Conservation (phyloP, 306 rosid species). For the Cicer bijugum region DNA sequence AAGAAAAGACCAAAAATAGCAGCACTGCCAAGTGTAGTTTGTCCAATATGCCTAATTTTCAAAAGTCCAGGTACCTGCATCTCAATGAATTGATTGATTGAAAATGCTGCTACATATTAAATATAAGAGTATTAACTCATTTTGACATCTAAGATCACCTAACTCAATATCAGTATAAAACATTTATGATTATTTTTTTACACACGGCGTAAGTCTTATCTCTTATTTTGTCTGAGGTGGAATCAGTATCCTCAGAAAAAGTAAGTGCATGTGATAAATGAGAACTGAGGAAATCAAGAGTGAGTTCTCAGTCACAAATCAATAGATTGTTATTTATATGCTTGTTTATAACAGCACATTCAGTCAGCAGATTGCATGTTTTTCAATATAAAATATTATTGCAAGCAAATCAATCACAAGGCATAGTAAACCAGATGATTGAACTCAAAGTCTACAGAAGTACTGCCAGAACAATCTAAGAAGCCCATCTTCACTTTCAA, state of each 20-base stretch:
- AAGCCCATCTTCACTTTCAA: not conserved
- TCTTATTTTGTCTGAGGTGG: slow-evolving; percentile 6
- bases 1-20: slow-evolving; percentile 85
- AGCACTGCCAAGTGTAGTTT: slow-evolving; percentile 80
- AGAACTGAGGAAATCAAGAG: slow-evolving; percentile 10
- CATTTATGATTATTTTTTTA: not conserved
- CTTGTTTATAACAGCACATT: not conserved
- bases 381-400: not conserved
- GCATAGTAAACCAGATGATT: not conserved
- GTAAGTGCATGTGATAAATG: not conserved
- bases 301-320: not conserved
- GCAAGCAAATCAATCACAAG: not conserved
- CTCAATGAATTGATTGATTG: slow-evolving; percentile 6
- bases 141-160: slow-evolving; percentile 1
- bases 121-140: not conserved
- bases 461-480: not conserved
- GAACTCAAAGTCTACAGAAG: not conserved
- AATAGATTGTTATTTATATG: not conserved
- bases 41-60: slow-evolving; percentile 86
- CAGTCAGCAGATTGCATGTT: not conserved
- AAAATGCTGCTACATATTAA: slow-evolving; percentile 10
- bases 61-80: slow-evolving; percentile 85
- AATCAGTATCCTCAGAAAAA: not conserved
- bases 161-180: slow-evolving; percentile 10
- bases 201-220: not conserved